Evolutionary conservation across 2,329 filamentous ascomycete genomes (phyloP).

Genomic region (Talaromyces sp.): DNA sequence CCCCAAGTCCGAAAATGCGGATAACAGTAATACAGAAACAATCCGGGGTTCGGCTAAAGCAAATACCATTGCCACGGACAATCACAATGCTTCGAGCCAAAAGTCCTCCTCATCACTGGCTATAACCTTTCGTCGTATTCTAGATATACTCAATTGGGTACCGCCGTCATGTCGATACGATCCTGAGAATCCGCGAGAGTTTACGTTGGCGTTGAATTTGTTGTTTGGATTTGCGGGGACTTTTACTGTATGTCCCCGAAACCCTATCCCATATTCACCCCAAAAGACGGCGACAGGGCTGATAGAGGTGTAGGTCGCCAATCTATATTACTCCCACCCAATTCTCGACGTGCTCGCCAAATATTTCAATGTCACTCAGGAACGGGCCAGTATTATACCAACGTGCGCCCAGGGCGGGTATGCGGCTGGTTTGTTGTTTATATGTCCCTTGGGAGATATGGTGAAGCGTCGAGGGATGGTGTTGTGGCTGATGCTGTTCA

Average conservation of each 20-base stretch:
- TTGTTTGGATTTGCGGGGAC: slow-evolving; percentile 58
- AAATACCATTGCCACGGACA: neutral
- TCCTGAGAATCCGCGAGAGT: slow-evolving; percentile 60
- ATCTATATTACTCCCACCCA: slow-evolving; percentile 77
- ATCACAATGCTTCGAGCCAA: neutral
- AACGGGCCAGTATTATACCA: slow-evolving; percentile 63
- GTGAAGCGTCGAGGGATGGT: slow-evolving; percentile 67
- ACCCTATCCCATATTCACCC: no score
- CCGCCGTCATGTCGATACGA: slow-evolving; percentile 67
- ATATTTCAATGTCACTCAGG: slow-evolving; percentile 67
- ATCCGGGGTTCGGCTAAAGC: neutral
- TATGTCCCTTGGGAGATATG: slow-evolving; percentile 71
- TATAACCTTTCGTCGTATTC: slow-evolving; percentile 7
- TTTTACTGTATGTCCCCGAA: slow-evolving; percentile 23
- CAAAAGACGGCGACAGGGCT: neutral
- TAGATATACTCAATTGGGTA: slow-evolving; percentile 51
- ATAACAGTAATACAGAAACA: neutral
- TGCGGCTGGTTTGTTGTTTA: slow-evolving; percentile 66
- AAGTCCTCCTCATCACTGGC: neutral
- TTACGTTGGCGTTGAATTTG: slow-evolving; percentile 65
- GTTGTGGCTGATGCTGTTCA: slow-evolving; percentile 62
- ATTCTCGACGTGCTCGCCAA: slow-evolving; percentile 71
- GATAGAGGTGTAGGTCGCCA: slow-evolving; percentile 62
- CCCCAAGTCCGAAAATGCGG: neutral
- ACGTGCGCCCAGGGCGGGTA: slow-evolving; percentile 79